Evolutionary conservation across 305 asterid genomes (phyloP), one percentile per base, ranked within the genome.

Genomic region (Fraxinus velutina): DNA sequence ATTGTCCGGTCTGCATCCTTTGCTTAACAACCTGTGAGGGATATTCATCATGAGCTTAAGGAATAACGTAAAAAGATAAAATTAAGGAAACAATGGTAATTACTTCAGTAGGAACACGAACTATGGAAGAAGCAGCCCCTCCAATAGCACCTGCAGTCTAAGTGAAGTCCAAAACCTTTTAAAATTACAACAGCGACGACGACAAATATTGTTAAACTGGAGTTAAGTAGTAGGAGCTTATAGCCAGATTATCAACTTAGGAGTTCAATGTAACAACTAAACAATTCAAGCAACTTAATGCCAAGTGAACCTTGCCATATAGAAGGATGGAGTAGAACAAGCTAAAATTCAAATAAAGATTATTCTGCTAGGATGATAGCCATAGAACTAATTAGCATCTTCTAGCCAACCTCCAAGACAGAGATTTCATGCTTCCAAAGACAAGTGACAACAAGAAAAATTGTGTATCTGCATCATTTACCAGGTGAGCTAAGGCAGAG

Each of bases 81-180:
- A 44, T 6, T 12, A 71, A 75, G 13, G 1, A 75, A 71, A 79
- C 13, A 36, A 78, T 55, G 60, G 17, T 75, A 70, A 83, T 50
- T 80, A 85, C 96, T 92, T 92, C 96, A 0, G 96, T 92, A 78
- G 96, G 96, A 57, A 92, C 96, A 77, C 96, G 91, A 82, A 90
- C 86, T 50, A 90, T 79, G 77, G 96, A 92, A 80, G 96, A 87
- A 81, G 91, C 93, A 80, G 93, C 94, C 81, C 96, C 96, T 4
- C 93, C 93, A 76, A 89, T 70, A 79, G 90, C 91, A 81, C 96
- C 96, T 90, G 94, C 96, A 85, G 90, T 83, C 96, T 92, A 88
- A 37, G 82, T 77, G 27, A 73, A 80, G 57, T 64, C 70, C 68
- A 81, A 80, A 47, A 79, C 73, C 66, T 62, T 80, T 81, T 36